A percentile compares a stretch with the other conserved stretches of the same genome.
These are phyloP conservation scores for Globisporangium carolinianum DNA, from an alignment of 352 stramenopile species.

Conservation along the genomic window DNA sequence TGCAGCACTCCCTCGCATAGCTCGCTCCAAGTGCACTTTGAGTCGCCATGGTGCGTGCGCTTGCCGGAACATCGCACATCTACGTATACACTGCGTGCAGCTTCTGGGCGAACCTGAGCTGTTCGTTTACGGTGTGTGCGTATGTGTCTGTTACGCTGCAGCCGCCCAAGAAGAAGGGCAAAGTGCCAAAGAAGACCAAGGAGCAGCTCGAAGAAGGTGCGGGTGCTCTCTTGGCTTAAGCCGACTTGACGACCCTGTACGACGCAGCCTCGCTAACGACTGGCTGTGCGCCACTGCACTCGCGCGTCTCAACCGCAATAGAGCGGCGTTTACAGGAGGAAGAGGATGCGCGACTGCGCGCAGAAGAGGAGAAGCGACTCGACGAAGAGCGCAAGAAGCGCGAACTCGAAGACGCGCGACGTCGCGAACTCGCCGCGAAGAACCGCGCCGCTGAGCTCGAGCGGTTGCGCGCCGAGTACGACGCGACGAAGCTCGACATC, in stretches of 20 bases:
- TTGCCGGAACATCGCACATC: too few relatives aligned
- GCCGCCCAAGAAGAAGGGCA: constrained; percentile 73
- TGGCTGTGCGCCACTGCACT: background rate
- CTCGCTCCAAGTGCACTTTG: too few relatives aligned
- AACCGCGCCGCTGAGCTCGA: constrained; percentile 63
- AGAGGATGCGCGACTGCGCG: constrained; percentile 45
- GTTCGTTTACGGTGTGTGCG: background rate
- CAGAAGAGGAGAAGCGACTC: constrained; percentile 63
- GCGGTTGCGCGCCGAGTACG: constrained; percentile 41
- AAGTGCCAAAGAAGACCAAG: constrained; percentile 77
- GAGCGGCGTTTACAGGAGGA: constrained; percentile 68
- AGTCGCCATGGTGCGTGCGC: too few relatives aligned
- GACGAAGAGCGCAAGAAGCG: constrained; percentile 59
- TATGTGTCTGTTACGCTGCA: constrained; percentile 9
- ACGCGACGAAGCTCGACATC: constrained; percentile 41
- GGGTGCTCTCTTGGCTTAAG: background rate
- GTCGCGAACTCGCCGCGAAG: constrained; percentile 54
- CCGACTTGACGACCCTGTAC: too few relatives aligned
- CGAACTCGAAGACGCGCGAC: constrained; percentile 49
- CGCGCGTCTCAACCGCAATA: constrained; percentile 5
- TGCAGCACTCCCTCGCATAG: too few relatives aligned
- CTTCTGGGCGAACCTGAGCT: too few relatives aligned
- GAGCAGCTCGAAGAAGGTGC: constrained; percentile 69
- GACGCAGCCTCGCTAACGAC: background rate
- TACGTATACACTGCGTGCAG: too few relatives aligned